phyloP scores from a whole-genome alignment of 2,329 filamentous ascomycete genomes.

The Claviceps cyperi region DNA sequence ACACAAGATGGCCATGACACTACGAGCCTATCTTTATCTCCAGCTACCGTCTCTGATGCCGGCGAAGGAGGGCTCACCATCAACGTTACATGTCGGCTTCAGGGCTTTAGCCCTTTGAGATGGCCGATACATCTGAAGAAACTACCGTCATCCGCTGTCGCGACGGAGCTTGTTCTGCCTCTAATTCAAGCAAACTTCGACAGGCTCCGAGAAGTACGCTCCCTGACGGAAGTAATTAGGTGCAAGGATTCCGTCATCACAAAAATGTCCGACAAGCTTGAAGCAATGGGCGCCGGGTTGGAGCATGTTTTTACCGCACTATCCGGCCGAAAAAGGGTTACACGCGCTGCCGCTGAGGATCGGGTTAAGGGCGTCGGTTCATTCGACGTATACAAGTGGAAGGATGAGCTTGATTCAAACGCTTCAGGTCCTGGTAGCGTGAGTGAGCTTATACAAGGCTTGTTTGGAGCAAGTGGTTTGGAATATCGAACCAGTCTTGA shows the following conservation, averaged over 20 bases:
- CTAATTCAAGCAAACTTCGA: constrained; percentile 32
- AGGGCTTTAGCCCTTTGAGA: constrained; percentile 46
- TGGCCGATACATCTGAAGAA: constrained; percentile 50
- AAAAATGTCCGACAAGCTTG: constrained; percentile 39
- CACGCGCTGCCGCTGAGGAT: constrained; percentile 28
- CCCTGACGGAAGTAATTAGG: constrained; percentile 27
- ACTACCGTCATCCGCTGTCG: constrained; percentile 25
- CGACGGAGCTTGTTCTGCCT: constrained; percentile 36
- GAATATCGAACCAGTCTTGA: constrained; percentile 15
- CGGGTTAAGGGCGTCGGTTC: constrained; percentile 37
- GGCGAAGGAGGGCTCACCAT: constrained; percentile 32
- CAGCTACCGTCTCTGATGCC: constrained; percentile 17
- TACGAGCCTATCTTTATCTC: constrained; percentile 30
- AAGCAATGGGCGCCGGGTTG: constrained; percentile 33
- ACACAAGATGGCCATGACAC: constrained; percentile 28
- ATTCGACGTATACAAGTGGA: constrained; percentile 30
- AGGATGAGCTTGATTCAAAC: constrained; percentile 11
- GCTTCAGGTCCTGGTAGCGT: constrained; percentile 17
- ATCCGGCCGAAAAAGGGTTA: constrained; percentile 31
- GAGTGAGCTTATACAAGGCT: constrained; percentile 23
- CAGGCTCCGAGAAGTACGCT: constrained; percentile 25
- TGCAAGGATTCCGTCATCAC: constrained; percentile 38
- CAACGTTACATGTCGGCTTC: constrained; percentile 44
- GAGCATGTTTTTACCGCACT: constrained; percentile 39
- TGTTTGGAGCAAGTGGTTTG: constrained; percentile 25